Percentiles rank a stretch among this genome's conserved stretches.
Conservation (phyloP, 257 asterid genomes). For the Solanum corneliomulleri region DNA sequence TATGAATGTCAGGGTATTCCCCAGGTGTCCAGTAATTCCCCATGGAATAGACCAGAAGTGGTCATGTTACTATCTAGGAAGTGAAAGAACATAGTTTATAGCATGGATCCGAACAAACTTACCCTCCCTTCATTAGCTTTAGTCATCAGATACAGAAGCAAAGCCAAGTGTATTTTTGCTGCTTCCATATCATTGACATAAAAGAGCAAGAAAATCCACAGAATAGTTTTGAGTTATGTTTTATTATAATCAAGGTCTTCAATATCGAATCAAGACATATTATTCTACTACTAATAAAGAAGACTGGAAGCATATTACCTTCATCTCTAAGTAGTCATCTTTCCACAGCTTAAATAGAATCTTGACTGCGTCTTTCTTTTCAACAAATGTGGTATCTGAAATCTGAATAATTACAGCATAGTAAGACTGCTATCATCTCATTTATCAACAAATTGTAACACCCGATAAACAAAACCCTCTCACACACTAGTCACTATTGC, state of each 20-base stretch:
- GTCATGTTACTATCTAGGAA: background rate
- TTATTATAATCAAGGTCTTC: background rate
- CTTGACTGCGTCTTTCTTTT: constrained; percentile 61
- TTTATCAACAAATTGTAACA: background rate
- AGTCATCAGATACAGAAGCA: background rate
- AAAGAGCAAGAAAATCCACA: background rate
- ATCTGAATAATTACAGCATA: constrained; percentile 31
- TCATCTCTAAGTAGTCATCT: constrained; percentile 67
- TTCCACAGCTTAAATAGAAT: constrained; percentile 74
- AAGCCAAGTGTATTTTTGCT: background rate
- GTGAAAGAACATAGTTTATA: background rate
- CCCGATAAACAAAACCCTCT: background rate
- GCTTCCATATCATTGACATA: background rate
- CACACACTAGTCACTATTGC: background rate
- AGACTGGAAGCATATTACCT: constrained; percentile 29
- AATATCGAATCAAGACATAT: background rate
- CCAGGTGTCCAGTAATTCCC: background rate
- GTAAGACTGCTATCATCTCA: background rate
- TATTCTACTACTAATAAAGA: background rate
- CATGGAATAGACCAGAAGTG: background rate
- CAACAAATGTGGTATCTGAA: constrained; percentile 61
- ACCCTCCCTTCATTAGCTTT: background rate
- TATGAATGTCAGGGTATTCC: background rate
- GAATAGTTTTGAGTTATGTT: background rate
- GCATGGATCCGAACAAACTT: background rate